Evolutionary conservation across 257 asterid species (phyloP), one percentile per base, ranked within the genome.

Genomic region (Forsythia suspensa): DNA sequence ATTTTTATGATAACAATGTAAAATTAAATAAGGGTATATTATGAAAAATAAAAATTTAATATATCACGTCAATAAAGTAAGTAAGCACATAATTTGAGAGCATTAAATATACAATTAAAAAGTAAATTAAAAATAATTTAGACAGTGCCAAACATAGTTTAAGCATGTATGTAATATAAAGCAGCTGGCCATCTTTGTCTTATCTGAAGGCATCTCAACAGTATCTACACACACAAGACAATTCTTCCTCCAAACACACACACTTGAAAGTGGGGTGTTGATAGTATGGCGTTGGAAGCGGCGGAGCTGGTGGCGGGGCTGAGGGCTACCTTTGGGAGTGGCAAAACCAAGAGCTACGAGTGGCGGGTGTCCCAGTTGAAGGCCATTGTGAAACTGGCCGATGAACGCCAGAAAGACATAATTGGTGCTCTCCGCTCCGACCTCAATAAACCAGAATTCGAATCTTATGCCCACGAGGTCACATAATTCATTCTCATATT

Each of bases 361-460:
- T 95, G 99, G 99, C 88, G 99, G 61, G 88, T 85, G 38, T 89
- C 97, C n/a, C 99, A 95, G 93, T 72, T 95, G 80, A 86, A 90
- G 59, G 92, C 97, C 65, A 8, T 95, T 70, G 57, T 93, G 66
- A 95, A 82, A 63, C 77, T 95, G 8, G 77, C 87, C 3, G 77
- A 81, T 20, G 80, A 86, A 76, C 98, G 91, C 37, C 94, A 93
- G 84, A 72, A 81, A 36, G 99, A 93, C 43, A 89, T 95, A 6
- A 12, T 85, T 13, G 89, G 81, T 16, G 97, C 99, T 73, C 87
- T 95, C 39, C 83, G 75, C 72, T 82, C 92, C 18, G 99, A 95
- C 76, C 92, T 95, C 75, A 84, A 86, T 10, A 95, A 95, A 77
- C 97, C 97, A 36, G 92, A 89, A 63, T 82, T 82, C 21, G 99